Base-by-base conservation (phyloP, 108 stramenopile species). In the Cyclotella choctawhatcheeana region DNA sequence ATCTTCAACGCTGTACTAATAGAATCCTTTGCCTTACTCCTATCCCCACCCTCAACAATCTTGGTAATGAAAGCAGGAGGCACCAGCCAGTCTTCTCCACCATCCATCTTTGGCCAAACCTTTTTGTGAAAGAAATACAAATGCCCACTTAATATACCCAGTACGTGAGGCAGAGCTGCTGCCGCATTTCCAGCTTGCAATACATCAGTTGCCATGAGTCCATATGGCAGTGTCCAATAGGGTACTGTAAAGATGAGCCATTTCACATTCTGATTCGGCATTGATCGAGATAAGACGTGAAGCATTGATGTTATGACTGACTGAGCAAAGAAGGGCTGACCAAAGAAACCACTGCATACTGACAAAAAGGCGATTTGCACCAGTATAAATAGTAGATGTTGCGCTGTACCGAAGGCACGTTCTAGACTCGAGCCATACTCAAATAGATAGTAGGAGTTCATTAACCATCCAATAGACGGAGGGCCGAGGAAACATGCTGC, bases 171-270 rank as follows among this genome's bases (percentile, higher is more conserved):
- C 32, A 93, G 18, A 0, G 91, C 92, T 22, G 91, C 89, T 25
- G 78, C 77, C 1, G 80, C 68, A 76, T 75, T 88, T 33, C 86
- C 83, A 25, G 89, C 83, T 53, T 96, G 92, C 44, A 96, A 83
- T n/a, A 88, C 85, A 69, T 96, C 95, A 35, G 75, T 84, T 20
- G 81, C 82, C 90, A 93, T 91, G 20, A 91, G 76, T 20, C 87
- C 91, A 71, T 90, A 93, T 65, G 95, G 90, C n/a, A 96, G 74
- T 14, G 86, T 81, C 90, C 90, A 96, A 71, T 93, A 92, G 5
- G 93, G 95, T 10, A 96, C 89, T 0, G 76, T 91, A 58, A 96
- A 93, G 48, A 96, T 82, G 6, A 94, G 45, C 95, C 95, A 96
- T 67, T 87, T 90, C 21, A 92, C 93, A 56, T 91, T 83, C 71